These are phyloP conservation scores for Cladophialophora yegresii DNA, from an alignment of 2,329 filamentous ascomycete species.

Conservation along the genomic window DNA sequence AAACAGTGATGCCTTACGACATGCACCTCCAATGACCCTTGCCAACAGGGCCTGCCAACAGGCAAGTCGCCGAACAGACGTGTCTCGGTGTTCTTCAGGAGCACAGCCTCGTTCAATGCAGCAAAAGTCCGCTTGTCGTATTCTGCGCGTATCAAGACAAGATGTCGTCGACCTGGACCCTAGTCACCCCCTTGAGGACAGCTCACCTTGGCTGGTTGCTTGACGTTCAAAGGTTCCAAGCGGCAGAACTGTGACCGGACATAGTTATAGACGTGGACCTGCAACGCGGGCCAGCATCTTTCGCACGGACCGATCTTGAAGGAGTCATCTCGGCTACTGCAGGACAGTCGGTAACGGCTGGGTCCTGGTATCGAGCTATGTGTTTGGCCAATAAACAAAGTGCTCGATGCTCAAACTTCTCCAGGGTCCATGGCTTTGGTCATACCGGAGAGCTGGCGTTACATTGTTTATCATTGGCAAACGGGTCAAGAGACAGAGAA, in stretches of 20 bases:
- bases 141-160: conserved; percentile 18
- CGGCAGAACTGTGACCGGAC: background rate
- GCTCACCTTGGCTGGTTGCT: conserved; percentile 6
- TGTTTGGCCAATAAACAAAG: background rate
- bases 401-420: background rate
- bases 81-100: conserved; percentile 9
- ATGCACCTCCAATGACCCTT: conserved; percentile 2
- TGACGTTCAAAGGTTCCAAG: conserved; percentile 11
- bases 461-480: conserved; percentile 18
- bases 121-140: conserved; percentile 26
- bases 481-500: conserved; percentile 3
- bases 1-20: conserved; percentile 12
- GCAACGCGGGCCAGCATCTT: conserved; percentile 5
- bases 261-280: conserved; percentile 17
- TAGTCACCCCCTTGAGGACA: background rate
- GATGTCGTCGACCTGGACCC: conserved; percentile 6
- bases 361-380: background rate
- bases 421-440: conserved; percentile 18
- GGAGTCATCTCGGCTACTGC: conserved; percentile 8
- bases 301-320: conserved; percentile 4
- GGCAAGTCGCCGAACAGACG: conserved; percentile 3
- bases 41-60: conserved; percentile 1
- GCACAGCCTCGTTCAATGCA: conserved; percentile 26
- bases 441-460: conserved; percentile 20
- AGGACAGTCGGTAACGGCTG: conserved; percentile 6